These are phyloP conservation scores for Ascochyta lentis DNA, from an alignment of 2,329 filamentous ascomycete species.

Conservation along the genomic window DNA sequence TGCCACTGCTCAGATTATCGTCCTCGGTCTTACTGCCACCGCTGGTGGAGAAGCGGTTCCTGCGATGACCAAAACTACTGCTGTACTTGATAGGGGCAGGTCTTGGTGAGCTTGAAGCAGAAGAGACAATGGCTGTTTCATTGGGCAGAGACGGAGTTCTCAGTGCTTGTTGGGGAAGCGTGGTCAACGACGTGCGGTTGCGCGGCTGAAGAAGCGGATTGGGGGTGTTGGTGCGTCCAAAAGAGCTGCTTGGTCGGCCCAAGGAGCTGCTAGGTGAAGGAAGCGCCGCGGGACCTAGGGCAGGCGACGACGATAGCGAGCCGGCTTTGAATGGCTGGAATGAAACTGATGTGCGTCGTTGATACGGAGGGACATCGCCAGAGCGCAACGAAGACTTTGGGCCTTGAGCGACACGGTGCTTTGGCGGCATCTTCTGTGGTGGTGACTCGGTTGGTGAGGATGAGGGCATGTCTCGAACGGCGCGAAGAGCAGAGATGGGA, in stretches of 20 bases:
- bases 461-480: conserved; percentile 65
- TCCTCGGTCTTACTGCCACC: conserved; percentile 74
- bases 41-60: conserved; percentile 77
- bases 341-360: conserved; percentile 80
- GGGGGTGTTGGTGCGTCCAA: conserved; percentile 29
- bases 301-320: conserved; percentile 87
- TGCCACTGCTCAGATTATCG: conserved; percentile 80
- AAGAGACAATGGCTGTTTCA: conserved; percentile 68
- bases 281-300: conserved; percentile 58
- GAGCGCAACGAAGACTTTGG: conserved; percentile 59
- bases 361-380: conserved; percentile 59
- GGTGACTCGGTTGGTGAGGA: conserved; percentile 59
- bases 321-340: conserved; percentile 97
- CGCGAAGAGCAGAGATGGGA: conserved; percentile 81
- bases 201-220: conserved; percentile 59
- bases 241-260: conserved; percentile 33
- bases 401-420: conserved; percentile 53
- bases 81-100: conserved; percentile 84
- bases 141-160: conserved; percentile 69
- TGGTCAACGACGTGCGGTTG: conserved; percentile 75
- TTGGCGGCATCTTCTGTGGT: conserved; percentile 57
- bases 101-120: conserved; percentile 77
- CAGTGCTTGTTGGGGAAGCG: conserved; percentile 76
- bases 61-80: conserved; percentile 90
- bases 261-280: conserved; percentile 52